phyloP scores from a whole-genome alignment of 2,329 filamentous ascomycete species.

The Trichoderma sp. region DNA sequence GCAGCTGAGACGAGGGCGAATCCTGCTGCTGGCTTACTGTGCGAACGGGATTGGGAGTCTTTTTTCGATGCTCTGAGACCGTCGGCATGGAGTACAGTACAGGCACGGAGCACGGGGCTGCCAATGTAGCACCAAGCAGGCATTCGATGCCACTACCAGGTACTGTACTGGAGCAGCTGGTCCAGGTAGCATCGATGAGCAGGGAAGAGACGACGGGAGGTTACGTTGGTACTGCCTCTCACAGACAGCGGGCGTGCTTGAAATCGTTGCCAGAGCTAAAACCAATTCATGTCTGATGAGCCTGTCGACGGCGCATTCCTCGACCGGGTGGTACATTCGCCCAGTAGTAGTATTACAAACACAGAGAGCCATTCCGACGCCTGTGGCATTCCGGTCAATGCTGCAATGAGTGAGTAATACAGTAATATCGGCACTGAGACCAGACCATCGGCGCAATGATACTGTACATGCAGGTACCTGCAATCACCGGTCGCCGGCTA shows the following conservation, averaged over 20 bases:
- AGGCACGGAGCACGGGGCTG: background rate
- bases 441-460: background rate
- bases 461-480: background rate
- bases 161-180: background rate
- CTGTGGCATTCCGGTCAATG: conserved; percentile 17
- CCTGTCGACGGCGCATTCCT: background rate
- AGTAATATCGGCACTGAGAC: background rate
- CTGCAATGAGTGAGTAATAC: background rate
- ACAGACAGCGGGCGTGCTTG: too few relatives aligned
- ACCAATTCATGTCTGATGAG: background rate
- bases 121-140: background rate
- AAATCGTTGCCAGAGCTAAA: background rate
- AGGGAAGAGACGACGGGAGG: background rate
- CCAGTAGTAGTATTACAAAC: background rate
- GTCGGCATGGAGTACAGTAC: background rate
- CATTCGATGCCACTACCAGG: background rate
- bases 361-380: background rate
- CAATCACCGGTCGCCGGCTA: background rate
- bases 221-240: too few relatives aligned
- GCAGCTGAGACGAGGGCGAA: background rate
- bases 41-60: background rate
- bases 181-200: background rate
- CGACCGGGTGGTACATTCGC: background rate
- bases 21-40: background rate
- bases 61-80: background rate